phyloP scores from a whole-genome alignment of 2,329 filamentous ascomycete species.

The Curvularia lunata region DNA sequence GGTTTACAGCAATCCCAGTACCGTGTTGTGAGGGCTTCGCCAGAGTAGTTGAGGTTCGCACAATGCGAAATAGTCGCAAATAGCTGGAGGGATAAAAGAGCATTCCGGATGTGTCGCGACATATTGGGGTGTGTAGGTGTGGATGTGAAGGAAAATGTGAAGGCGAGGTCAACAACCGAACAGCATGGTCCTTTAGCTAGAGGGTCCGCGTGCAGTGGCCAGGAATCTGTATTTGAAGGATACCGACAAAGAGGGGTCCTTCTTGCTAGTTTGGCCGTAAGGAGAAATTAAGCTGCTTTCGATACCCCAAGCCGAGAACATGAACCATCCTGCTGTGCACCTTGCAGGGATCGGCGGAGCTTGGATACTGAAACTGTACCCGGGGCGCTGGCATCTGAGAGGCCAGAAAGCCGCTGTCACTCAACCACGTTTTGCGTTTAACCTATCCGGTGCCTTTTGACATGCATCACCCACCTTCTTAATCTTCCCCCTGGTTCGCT shows the following conservation, averaged over 20 bases:
- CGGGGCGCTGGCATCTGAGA: constrained; percentile 29
- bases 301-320: constrained; percentile 42
- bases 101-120: constrained; percentile 38
- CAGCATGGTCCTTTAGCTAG: constrained; percentile 45
- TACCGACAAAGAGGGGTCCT: constrained; percentile 41
- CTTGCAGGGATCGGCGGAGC: constrained; percentile 44
- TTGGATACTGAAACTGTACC: constrained; percentile 39
- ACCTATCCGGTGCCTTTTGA: constrained; percentile 29
- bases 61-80: constrained; percentile 30
- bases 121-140: constrained; percentile 33
- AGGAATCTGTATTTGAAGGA: constrained; percentile 46
- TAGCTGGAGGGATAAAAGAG: constrained; percentile 33
- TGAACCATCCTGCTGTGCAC: constrained; percentile 39
- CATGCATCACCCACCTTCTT: constrained; percentile 14
- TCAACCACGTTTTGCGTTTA: constrained; percentile 29
- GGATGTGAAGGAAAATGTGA: constrained; percentile 31
- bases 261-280: constrained; percentile 41
- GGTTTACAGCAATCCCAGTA: constrained; percentile 72
- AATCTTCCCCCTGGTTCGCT: constrained; percentile 15
- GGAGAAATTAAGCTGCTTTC: constrained; percentile 46
- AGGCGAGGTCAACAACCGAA: constrained; percentile 36
- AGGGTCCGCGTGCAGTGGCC: constrained; percentile 30
- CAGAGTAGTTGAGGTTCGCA: constrained; percentile 35
- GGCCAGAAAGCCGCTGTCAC: constrained; percentile 27
- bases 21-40: constrained; percentile 45